Evolutionary conservation across 305 asterid species (phyloP), one percentile per base, ranked within the genome.

Genomic region (Ilex paraguariensis): DNA sequence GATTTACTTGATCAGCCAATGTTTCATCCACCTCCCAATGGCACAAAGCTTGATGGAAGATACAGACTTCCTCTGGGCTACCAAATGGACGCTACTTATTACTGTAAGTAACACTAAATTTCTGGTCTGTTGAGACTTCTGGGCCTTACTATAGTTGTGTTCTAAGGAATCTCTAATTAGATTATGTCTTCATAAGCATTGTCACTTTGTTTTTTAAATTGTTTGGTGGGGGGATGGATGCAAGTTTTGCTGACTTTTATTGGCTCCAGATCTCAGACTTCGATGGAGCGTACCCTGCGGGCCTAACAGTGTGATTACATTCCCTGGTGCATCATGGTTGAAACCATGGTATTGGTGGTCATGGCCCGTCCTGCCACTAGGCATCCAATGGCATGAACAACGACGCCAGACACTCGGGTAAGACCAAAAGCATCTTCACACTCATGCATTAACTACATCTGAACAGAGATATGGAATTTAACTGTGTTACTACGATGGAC

Each of bases 271-370:
- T 84, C 87, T 93, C 55, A 85, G 57, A 77, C 96, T 93, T 6
- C 80, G 83, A 39, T 93, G 98, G 98, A 81, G 83, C 7, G 96
- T 93, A 13, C 98, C 98, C 0, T 93, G 97, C 66, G 95, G 96
- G 0, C 94, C 94, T 3, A 93, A 93, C 70, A 93, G 97, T 33
- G 97, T 93, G 31, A 73, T 93, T 68, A 93, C 98, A 11, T 93
- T 93, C 72, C 98, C 98, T 0, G 81, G 98, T 4, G 98, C 97
- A 17, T 77, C 86, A 7, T 93, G 96, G 90, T 61, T 93, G 53
- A 93, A 93, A 62, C 98, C 98, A 3, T 93, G 98, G 98, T 93
- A 90, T 65, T 90, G 98, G 98, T 93, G 98, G 98, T 84, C 98
- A 2, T 93, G 94, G 90, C 98, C 98, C 1, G 95, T 93, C 62